phyloP scores from a whole-genome alignment of 441 rosid genomes.

The Bocquillonia castaneifolia region DNA sequence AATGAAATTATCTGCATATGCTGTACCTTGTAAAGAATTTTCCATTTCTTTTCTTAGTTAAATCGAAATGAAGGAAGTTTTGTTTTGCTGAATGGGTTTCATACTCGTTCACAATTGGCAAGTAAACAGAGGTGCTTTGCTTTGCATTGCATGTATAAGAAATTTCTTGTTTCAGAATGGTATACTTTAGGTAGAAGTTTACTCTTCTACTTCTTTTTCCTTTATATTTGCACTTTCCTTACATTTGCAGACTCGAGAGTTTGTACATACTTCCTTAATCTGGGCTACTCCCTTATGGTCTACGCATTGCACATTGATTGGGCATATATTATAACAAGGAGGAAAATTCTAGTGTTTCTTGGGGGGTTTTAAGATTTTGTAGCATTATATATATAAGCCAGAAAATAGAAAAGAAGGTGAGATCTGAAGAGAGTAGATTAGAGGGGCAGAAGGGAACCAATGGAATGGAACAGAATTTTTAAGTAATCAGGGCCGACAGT shows the following conservation, averaged over 20 bases:
- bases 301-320: no score
- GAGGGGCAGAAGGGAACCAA: neutral
- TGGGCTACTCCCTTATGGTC: neutral
- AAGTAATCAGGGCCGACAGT: no score
- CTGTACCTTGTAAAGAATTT: neutral
- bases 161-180: neutral
- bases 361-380: neutral
- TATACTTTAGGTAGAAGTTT: neutral
- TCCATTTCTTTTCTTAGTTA: no score
- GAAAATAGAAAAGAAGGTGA: neutral
- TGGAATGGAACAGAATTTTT: no score
- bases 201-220: no score
- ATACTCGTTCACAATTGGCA: neutral
- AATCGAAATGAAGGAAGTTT: neutral
- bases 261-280: neutral
- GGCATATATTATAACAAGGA: no score
- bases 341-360: no score
- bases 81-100: neutral
- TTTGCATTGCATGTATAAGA: conserved; percentile 7
- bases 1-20: neutral
- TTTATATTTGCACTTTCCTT: neutral
- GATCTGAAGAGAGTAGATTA: neutral
- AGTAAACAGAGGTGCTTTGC: neutral
- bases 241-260: neutral
- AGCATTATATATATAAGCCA: neutral